Conservation (phyloP, 75 land plant genomes). For the Isoetes taiwanensis region DNA sequence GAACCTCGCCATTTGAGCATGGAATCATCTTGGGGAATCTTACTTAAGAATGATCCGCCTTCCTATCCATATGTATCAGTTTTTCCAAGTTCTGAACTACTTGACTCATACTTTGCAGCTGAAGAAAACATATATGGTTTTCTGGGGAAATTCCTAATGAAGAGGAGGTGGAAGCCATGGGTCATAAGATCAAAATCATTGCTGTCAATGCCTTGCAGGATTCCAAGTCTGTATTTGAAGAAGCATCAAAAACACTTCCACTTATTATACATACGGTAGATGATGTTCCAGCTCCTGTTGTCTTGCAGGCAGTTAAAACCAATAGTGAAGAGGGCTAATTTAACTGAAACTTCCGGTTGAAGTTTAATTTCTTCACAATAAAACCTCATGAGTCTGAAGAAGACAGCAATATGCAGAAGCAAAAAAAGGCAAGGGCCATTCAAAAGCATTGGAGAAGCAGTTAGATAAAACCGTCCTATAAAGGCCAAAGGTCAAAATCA, state of each 20-base stretch:
- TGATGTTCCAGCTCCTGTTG: constrained; percentile 8
- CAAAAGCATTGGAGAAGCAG: neutral
- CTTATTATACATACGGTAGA: constrained; percentile 1
- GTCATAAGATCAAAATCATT: neutral
- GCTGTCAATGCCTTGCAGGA: constrained; percentile 14
- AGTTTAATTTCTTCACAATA: neutral
- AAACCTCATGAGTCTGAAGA: neutral
- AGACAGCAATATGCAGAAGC: neutral
- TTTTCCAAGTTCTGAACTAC: constrained; percentile 21
- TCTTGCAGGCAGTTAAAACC: constrained; percentile 20
- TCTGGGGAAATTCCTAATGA: constrained; percentile 3
- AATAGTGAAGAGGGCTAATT: neutral
- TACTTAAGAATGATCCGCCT: no score
- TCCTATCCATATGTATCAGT: constrained; percentile 14
- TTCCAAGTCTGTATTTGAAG: constrained; percentile 4
- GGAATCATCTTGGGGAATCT: no score
- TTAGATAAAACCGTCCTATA: neutral
- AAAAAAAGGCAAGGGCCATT: neutral
- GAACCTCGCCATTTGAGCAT: no score
- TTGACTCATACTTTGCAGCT: constrained; percentile 13
- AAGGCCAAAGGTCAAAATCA: neutral
- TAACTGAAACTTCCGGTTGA: neutral
- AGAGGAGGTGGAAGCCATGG: neutral
- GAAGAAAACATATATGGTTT: constrained; percentile 7
- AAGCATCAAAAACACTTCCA: constrained; percentile 11